These are phyloP conservation scores for Spiromastix sp. DNA, from an alignment of 2,329 filamentous ascomycete species.

Conservation along the genomic window DNA sequence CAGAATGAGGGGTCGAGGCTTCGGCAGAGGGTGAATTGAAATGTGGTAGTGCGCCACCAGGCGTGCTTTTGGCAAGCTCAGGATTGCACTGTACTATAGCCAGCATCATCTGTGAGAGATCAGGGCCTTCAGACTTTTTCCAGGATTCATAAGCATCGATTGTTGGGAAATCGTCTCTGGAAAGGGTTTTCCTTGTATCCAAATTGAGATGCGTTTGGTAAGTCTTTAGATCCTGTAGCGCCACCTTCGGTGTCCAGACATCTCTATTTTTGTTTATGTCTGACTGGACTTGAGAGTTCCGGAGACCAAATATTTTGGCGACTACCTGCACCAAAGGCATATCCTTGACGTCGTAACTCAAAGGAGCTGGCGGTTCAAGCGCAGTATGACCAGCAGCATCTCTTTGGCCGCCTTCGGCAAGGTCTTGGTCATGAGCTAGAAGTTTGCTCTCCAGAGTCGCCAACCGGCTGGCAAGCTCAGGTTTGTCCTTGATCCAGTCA, in stretches of 20 bases:
- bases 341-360: slow-evolving; percentile 89
- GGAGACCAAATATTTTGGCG: slow-evolving; percentile 72
- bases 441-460: slow-evolving; percentile 84
- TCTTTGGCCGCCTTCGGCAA: slow-evolving; percentile 54
- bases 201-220: slow-evolving; percentile 85
- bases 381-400: slow-evolving; percentile 47
- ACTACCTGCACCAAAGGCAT: slow-evolving; percentile 90
- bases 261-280: slow-evolving; percentile 76
- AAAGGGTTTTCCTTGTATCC: slow-evolving; percentile 64
- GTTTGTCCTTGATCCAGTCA: slow-evolving; percentile 73
- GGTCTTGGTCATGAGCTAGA: slow-evolving; percentile 83
- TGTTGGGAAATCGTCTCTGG: slow-evolving; percentile 76
- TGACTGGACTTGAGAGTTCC: slow-evolving; percentile 67
- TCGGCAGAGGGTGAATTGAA: slow-evolving; percentile 37
- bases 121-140: slow-evolving; percentile 80
- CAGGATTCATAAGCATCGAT: slow-evolving; percentile 82
- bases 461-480: slow-evolving; percentile 71
- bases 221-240: slow-evolving; percentile 79
- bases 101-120: slow-evolving; percentile 87
- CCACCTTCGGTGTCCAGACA: slow-evolving; percentile 84
- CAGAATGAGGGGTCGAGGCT: slow-evolving; percentile 25
- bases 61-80: slow-evolving; percentile 68
- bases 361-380: slow-evolving; percentile 70
- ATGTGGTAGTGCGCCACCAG: slow-evolving; percentile 48
- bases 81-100: slow-evolving; percentile 80